phyloP scores from a whole-genome alignment of 768 basidiomycete species.

The Rhodotorula kratochvilovae region DNA sequence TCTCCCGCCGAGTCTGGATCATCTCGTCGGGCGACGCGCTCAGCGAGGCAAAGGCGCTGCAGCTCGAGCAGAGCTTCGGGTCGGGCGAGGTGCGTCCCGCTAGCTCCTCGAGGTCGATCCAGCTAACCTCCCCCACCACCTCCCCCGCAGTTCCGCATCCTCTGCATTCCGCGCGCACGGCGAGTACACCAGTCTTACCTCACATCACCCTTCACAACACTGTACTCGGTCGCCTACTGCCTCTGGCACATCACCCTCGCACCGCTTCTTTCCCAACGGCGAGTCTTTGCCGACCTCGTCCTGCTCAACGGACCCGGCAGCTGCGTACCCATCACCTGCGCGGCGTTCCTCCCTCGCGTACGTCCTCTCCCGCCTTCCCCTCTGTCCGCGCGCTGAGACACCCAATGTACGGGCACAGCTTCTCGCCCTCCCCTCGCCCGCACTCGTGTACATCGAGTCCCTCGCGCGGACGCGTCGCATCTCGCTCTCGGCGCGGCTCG shows the following conservation, averaged over 20 bases:
- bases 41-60: conserved; percentile 65
- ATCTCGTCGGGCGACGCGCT: conserved; percentile 74
- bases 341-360: conserved; percentile 51
- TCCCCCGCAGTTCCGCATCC: conserved; percentile 51
- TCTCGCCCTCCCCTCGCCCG: conserved; percentile 65
- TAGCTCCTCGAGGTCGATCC: background rate
- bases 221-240: conserved; percentile 60
- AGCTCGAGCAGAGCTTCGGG: conserved; percentile 55
- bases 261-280: conserved; percentile 50
- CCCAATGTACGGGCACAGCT: conserved; percentile 57
- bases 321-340: conserved; percentile 70
- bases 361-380: background rate
- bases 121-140: background rate
- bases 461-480: conserved; percentile 82
- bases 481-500: conserved; percentile 76
- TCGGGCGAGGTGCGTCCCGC: conserved; percentile 15
- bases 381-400: background rate
- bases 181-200: conserved; percentile 73
- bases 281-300: conserved; percentile 64
- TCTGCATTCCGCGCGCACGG: conserved; percentile 79
- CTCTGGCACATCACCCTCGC: conserved; percentile 59
- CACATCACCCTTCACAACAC: conserved; percentile 64
- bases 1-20: conserved; percentile 72
- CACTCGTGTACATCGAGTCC: conserved; percentile 82
- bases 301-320: conserved; percentile 94